Evolutionary conservation across 352 stramenopile genomes (phyloP).

Genomic region (Pythium aquatile): DNA sequence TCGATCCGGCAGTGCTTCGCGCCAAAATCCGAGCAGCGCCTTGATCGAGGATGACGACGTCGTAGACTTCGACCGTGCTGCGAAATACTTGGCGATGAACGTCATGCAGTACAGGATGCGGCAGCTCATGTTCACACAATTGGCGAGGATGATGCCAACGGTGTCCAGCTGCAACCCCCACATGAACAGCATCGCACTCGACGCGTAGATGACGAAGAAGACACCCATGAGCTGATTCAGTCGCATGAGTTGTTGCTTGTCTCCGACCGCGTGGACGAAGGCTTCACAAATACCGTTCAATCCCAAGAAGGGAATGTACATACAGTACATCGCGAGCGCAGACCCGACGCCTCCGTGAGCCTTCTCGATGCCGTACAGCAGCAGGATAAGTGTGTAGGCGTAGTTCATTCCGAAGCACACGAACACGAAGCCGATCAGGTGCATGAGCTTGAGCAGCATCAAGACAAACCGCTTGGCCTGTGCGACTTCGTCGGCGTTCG

Average conservation of each 20-base stretch:
- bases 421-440: conserved; percentile 82
- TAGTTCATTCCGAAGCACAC: conserved; percentile 83
- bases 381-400: conserved; percentile 68
- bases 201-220: conserved; percentile 79
- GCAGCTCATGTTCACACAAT: conserved; percentile 87
- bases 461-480: conserved; percentile 55
- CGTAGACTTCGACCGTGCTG: background rate
- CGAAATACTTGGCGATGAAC: conserved; percentile 69
- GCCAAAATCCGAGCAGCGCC: conserved; percentile 43
- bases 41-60: background rate
- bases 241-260: conserved; percentile 64
- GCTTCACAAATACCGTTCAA: conserved; percentile 96
- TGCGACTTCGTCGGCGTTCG: conserved; percentile 29
- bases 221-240: conserved; percentile 80
- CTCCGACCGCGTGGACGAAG: conserved; percentile 91
- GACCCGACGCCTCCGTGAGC: conserved; percentile 46
- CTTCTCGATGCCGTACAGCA: conserved; percentile 82
- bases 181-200: conserved; percentile 69
- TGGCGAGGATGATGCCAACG: conserved; percentile 78
- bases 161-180: conserved; percentile 51
- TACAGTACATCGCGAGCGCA: conserved; percentile 83
- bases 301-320: conserved; percentile 94
- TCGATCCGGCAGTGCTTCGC: conserved; percentile 45
- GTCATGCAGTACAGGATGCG: conserved; percentile 79
- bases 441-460: conserved; percentile 83